phyloP scores from a whole-genome alignment of 495 filamentous ascomycete genomes.

The Podospora pseudopauciseta region DNA sequence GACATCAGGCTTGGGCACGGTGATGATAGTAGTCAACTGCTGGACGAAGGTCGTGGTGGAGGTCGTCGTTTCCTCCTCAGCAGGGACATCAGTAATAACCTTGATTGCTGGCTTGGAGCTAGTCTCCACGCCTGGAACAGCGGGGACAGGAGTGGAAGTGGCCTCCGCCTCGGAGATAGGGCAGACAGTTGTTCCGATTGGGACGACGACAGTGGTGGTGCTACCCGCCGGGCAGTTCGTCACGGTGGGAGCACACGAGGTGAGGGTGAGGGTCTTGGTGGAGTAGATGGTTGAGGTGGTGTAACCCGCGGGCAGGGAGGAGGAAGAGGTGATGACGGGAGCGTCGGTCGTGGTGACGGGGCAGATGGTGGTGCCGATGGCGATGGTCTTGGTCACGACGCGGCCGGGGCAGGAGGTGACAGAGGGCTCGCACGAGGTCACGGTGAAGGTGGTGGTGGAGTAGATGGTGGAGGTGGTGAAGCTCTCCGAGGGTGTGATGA shows the following conservation, averaged over 20 bases:
- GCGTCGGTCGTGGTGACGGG: constrained; percentile 32
- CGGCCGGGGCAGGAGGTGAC: constrained; percentile 51
- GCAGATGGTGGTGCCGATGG: constrained; percentile 43
- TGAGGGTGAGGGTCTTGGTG: constrained; percentile 54
- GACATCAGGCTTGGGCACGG: constrained; percentile 21
- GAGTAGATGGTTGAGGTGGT: constrained; percentile 50
- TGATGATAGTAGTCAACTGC: constrained; percentile 28
- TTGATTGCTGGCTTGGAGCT: neutral
- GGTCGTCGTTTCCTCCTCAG: constrained; percentile 11
- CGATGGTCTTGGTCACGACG: constrained; percentile 37
- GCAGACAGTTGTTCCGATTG: constrained; percentile 37
- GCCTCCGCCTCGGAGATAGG: constrained; percentile 27
- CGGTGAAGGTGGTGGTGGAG: constrained; percentile 22
- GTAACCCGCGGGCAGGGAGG: constrained; percentile 22
- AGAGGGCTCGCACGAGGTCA: constrained; percentile 55
- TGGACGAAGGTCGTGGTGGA: constrained; percentile 12
- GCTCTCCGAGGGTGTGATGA: constrained; percentile 37
- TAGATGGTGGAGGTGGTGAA: constrained; percentile 40
- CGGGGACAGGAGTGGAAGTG: neutral
- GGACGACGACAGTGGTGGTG: constrained; percentile 38
- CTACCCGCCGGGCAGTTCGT: constrained; percentile 53
- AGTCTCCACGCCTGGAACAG: neutral
- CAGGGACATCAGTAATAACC: neutral
- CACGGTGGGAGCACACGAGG: constrained; percentile 52
- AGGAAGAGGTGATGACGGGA: neutral